phyloP scores from a whole-genome alignment of 257 asterid genomes.

The Lithospermum erythrorhizon region DNA sequence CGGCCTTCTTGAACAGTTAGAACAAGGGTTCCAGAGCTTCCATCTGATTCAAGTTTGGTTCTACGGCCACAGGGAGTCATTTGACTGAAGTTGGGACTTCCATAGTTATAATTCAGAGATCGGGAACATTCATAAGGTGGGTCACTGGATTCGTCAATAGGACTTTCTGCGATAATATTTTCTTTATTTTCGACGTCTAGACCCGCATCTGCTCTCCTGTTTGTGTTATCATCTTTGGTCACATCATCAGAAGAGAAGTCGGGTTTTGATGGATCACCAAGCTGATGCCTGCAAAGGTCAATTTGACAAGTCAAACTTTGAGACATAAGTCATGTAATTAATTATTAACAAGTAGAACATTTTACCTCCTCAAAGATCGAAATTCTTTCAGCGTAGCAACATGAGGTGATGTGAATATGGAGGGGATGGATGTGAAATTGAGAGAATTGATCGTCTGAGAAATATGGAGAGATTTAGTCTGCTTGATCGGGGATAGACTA shows the following conservation, averaged over 20 bases:
- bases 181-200: constrained; percentile 21
- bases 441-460: constrained; percentile 66
- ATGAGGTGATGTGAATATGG: constrained; percentile 89
- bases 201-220: constrained; percentile 8
- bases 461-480: constrained; percentile 57
- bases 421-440: constrained; percentile 56
- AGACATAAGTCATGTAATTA: not conserved
- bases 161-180: constrained; percentile 24
- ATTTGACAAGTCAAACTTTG: not conserved
- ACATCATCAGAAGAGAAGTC: constrained; percentile 62
- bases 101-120: constrained; percentile 26
- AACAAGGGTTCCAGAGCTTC: constrained; percentile 25
- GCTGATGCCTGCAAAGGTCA: constrained; percentile 53
- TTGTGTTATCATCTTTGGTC: constrained; percentile 14
- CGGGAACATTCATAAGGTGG: constrained; percentile 43
- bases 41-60: constrained; percentile 14
- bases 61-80: constrained; percentile 17
- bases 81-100: constrained; percentile 30
- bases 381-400: constrained; percentile 50
- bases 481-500: constrained; percentile 85
- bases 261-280: constrained; percentile 76
- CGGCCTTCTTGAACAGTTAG: constrained; percentile 23
- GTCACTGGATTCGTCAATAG: constrained; percentile 25
- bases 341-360: constrained; percentile 2
- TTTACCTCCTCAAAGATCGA: constrained; percentile 69